phyloP scores from a whole-genome alignment of 1,139 yeast species.

The Taiozyma onychis region DNA sequence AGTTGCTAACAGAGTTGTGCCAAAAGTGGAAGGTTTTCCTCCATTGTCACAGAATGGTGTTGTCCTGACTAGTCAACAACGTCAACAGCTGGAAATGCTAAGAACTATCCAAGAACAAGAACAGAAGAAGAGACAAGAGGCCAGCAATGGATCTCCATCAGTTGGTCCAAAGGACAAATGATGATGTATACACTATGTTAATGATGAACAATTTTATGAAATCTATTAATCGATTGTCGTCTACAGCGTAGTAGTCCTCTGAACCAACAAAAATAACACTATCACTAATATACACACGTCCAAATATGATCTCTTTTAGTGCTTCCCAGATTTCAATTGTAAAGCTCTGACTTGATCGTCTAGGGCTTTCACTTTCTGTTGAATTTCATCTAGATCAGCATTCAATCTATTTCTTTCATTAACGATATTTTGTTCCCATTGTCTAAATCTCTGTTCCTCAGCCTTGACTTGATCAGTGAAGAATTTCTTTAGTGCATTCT shows the following conservation, averaged over 20 bases:
- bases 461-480: conserved; percentile 98
- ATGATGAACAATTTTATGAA: not conserved
- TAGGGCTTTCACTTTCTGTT: conserved; percentile 59
- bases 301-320: conserved; percentile 7
- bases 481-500: conserved; percentile 86
- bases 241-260: not conserved
- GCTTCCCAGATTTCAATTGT: conserved; percentile 41
- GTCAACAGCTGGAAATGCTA: conserved; percentile 20
- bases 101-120: conserved; percentile 21
- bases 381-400: conserved; percentile 89
- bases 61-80: conserved; percentile 21
- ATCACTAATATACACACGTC: not conserved
- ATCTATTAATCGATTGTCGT: not conserved
- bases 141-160: not conserved
- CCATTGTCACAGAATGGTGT: not conserved
- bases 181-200: not conserved
- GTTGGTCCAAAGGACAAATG: not conserved
- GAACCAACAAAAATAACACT: not conserved
- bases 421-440: conserved; percentile 96
- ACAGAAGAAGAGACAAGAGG: conserved; percentile 17
- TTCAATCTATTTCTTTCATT: conserved; percentile 92
- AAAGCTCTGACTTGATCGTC: conserved; percentile 70
- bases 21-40: conserved; percentile 1
- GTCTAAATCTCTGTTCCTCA: conserved; percentile 95
- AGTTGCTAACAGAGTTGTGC: conserved; percentile 1